Evolutionary conservation across 805 yeast species (phyloP), one percentile per base, ranked within the genome.

Genomic region (Ogataea saltuana): DNA sequence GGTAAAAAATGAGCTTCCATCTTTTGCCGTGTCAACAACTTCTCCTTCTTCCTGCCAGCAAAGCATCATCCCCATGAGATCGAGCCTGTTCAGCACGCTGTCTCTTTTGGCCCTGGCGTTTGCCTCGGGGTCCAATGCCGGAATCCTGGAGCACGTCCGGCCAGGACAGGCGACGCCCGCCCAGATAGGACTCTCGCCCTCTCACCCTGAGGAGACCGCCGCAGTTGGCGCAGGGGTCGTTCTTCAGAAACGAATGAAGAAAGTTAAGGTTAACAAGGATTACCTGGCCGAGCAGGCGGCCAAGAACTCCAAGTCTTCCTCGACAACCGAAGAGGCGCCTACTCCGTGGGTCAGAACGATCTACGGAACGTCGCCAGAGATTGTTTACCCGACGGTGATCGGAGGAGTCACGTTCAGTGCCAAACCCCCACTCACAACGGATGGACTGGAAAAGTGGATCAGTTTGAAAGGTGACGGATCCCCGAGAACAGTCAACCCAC

Each of bases 401-500:
- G 83, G 72, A 11, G 83, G 83, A 15, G 76, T 82, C 47, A 80
- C 86, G 0, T 76, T 81, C 59, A 70, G 75, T 43, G 80, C 81
- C 20, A 82, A 83, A 48, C 88, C 91, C 0, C 88, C 95, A 2
- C 69, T 70, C 0, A 66, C 73, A 1, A 77, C 88, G 4, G 71
- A 81, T 51, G 83, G 85, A 8, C 74, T 88, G 50, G 81, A 80
- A 46, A 88, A 88, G 7, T 88, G 97, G 97, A 70, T 88, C 29
- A 76, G 88, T 2, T 70, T 88, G 57, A 76, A 88, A 45, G 81
- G 83, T 49, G 78, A 83, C 48, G 97, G 96, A 13, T 63, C 73
- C 8, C 95, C 96, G 41, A 81, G 83, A 60, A 88, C 96, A 0
- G 78, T 88, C 37, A 72, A 68, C 30, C 97, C 97, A 3, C 75